Base-by-base conservation (phyloP, 1,284 basidiomycete genomes). In the Apiotrichum akiyoshidainum region DNA sequence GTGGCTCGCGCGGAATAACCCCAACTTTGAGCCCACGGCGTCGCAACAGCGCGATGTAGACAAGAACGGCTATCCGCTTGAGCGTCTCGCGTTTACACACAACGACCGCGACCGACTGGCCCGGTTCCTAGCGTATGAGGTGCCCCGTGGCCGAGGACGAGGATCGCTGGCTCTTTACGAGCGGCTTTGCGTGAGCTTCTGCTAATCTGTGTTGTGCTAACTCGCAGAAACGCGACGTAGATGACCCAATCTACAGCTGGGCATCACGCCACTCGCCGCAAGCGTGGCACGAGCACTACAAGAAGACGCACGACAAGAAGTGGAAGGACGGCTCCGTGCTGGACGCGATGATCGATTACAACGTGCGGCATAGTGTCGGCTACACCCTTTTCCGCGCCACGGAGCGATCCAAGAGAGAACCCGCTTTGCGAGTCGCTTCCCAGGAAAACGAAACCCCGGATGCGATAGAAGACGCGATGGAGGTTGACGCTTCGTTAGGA, bases 201-300 rank as follows among this genome's bases (percentile, higher is more conserved):
- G 14, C 5, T 45, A 7, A 35, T 49, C 2, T 39, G n/a, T 12
- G 12, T 9, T 14, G 12, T 21, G 21, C 31, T 35, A 16, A 49
- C 37, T 22, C 13, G 26, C 9, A 49, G 39, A 6, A 16, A 11
- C 33, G 40, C 34, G 8, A 17, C 19, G 17, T 17, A 0, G 12
- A 51, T 13, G 39, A 48, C n/a, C 26, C 48, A 16, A 19, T 45
- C 13, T 41, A 51, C 21, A 17, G 34, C 19, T 58, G 53, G 51
- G 55, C 52, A 4, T 31, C 42, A 16, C 22, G 59, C 34, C 63
- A 64, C 48, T 40, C 59, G 7, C 13, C 53, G 19, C 37, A 57
- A 5, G 59, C 63, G 46, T 64, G 63, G 63, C 59, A 57, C 40
- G 63, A 64, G 46, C 63, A 64, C 49, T 64, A 52, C 57, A 58